A percentile compares a stretch with the other conserved stretches of the same genome.
Evolutionary conservation across 2,329 filamentous ascomycete genomes (phyloP).

Genomic region (Acephala macrosclerotiorum): DNA sequence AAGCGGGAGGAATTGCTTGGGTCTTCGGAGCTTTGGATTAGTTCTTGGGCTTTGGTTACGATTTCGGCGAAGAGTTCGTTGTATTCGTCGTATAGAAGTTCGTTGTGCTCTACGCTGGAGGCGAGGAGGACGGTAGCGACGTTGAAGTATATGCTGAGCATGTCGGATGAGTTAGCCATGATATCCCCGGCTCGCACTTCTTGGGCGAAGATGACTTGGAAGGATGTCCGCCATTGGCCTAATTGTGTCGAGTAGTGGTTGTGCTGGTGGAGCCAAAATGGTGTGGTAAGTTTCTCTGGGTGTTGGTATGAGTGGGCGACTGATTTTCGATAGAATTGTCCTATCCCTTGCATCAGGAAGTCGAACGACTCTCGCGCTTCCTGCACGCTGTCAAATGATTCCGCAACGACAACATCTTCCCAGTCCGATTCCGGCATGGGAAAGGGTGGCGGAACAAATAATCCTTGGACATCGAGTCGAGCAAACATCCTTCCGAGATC

Average conservation of each 20-base stretch:
- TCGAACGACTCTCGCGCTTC: slow-evolving; percentile 42
- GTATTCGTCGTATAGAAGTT: slow-evolving; percentile 43
- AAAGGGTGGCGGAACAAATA: slow-evolving; percentile 43
- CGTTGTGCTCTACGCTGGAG: slow-evolving; percentile 40
- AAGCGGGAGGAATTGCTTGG: slow-evolving; percentile 42
- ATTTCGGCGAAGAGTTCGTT: slow-evolving; percentile 41
- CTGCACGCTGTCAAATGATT: slow-evolving; percentile 40
- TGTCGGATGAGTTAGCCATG: slow-evolving; percentile 37
- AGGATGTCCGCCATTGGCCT: slow-evolving; percentile 40
- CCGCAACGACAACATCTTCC: slow-evolving; percentile 40
- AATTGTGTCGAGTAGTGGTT: slow-evolving; percentile 41
- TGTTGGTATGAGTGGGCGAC: slow-evolving; percentile 39
- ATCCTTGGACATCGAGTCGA: slow-evolving; percentile 42
- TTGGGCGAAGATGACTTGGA: slow-evolving; percentile 38
- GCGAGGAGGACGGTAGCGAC: slow-evolving; percentile 42
- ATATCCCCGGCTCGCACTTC: slow-evolving; percentile 37
- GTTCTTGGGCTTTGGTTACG: slow-evolving; percentile 38
- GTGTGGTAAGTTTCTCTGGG: slow-evolving; percentile 37
- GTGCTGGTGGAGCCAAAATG: slow-evolving; percentile 40
- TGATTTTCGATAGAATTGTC: slow-evolving; percentile 42
- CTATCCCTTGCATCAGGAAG: slow-evolving; percentile 43
- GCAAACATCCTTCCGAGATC: slow-evolving; percentile 44
- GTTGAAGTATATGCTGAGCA: slow-evolving; percentile 44
- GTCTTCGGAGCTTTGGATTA: slow-evolving; percentile 41
- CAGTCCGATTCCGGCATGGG: slow-evolving; percentile 42